Evolutionary conservation across 768 basidiomycete genomes (phyloP).

Genomic region (Coprinellus micaceus): DNA sequence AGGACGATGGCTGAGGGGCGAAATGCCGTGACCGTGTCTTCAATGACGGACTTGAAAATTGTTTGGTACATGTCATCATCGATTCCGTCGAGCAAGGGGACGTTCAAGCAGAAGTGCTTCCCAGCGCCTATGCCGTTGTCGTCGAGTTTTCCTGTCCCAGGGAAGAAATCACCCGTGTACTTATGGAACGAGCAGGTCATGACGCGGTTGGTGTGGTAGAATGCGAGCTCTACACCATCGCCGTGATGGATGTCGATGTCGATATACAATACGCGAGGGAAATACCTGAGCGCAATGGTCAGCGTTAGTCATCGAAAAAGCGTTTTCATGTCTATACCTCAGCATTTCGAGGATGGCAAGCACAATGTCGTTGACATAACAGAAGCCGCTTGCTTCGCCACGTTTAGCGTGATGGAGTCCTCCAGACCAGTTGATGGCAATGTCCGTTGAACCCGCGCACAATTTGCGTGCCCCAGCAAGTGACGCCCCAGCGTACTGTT

Average conservation of each 20-base stretch:
- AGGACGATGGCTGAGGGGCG: constrained; percentile 88
- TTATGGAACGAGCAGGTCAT: constrained; percentile 99
- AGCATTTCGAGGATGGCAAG: constrained; percentile 90
- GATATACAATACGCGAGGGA: constrained; percentile 93
- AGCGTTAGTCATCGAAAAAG: background rate
- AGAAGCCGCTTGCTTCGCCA: constrained; percentile 97
- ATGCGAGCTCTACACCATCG: constrained; percentile 96
- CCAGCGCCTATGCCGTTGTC: constrained; percentile 87
- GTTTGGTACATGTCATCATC: constrained; percentile 96
- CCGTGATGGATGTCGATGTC: constrained; percentile 99
- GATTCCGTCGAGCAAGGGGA: constrained; percentile 92
- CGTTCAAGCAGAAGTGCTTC: constrained; percentile 93
- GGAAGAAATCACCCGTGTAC: constrained; percentile 98
- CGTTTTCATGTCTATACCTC: constrained; percentile 43
- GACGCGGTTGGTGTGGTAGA: constrained; percentile 97
- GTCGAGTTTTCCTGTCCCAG: constrained; percentile 92
- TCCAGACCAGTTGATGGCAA: constrained; percentile 98
- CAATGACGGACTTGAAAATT: constrained; percentile 94
- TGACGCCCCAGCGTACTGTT: constrained; percentile 90
- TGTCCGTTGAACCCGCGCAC: constrained; percentile 82
- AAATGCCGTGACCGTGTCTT: constrained; percentile 87
- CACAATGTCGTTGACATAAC: constrained; percentile 97
- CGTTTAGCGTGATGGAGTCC: constrained; percentile 98
- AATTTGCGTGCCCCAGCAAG: constrained; percentile 89
- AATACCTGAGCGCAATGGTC: constrained; percentile 51